Conservation (phyloP, 129 eudicot species). For the Centella asiatica region DNA sequence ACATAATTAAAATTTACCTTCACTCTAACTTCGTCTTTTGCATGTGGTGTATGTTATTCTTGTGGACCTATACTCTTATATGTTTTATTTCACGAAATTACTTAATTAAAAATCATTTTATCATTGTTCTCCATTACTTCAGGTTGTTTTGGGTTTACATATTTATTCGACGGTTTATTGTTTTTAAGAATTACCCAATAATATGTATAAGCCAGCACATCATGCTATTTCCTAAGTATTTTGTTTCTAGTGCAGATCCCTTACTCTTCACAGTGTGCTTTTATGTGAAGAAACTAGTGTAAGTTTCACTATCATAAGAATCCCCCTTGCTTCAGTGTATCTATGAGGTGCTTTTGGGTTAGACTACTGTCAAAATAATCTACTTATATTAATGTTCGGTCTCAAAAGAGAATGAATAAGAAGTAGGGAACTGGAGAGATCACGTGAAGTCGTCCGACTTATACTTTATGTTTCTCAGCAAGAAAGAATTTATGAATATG, state of each 20-base stretch:
- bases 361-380: background rate
- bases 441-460: too few species aligned
- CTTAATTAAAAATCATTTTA: background rate
- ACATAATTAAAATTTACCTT: background rate
- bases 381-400: background rate
- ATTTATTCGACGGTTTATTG: too few species aligned
- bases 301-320: slow-evolving; percentile 19
- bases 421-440: too few species aligned
- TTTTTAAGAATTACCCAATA: too few species aligned
- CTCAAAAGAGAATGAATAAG: background rate
- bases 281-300: slow-evolving; percentile 59
- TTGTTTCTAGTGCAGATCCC: slow-evolving; percentile 39
- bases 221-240: background rate
- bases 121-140: too few species aligned
- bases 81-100: background rate
- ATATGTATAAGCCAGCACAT: background rate
- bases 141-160: too few species aligned
- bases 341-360: background rate
- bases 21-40: background rate
- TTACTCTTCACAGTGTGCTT: slow-evolving; percentile 60
- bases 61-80: too few species aligned
- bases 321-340: background rate
- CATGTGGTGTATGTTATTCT: background rate
- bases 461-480: too few species aligned
- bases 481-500: background rate